Evolutionary conservation across 345 rosid genomes (phyloP), one percentile per base, ranked within the genome.

Genomic region (Sisymbrium altissimum): DNA sequence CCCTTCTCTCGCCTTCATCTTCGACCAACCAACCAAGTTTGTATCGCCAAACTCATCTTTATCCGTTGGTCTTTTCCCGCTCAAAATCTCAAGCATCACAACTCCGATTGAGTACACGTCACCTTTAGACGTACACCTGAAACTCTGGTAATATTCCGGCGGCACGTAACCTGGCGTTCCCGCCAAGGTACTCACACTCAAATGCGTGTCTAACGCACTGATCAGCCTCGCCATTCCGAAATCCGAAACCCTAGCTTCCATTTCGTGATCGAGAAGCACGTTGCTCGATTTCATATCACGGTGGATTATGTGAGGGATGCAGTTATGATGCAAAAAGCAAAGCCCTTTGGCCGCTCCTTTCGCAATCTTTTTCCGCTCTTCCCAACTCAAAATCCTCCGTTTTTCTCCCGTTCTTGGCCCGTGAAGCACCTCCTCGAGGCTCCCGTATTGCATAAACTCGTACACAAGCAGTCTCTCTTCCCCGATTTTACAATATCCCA

Each of bases 21-120:
- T 94, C 23, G 87, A 88, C 98, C 98, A 94, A 11, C 98, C 98
- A 27, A 91, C 98, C 76, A 94, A 80, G 71, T 94, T 94, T 4
- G 97, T 91, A 83, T 94, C 98, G n/a, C 97, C 98, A 43, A 94
- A 94, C 74, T 94, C 98, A 30, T 94, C 98, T 77, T 91, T 94
- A 55, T 94, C 98, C 0, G 97, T 94, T 0, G 98, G 98, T 38
- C 98, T 83, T 68, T 87, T 94, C 50, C 98, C 97, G 0, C 97
- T 86, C 74, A 94, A 68, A n/a, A 94, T 87, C 81, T 94, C 98
- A 11, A 94, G 66, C 48, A 94, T 85, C 9, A 91, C 97, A 0
- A 94, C 98, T 54, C 98, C 98, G 9, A 91, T 77, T 0, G 98
- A 94, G 73, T 94, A 94, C 44, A 94, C 97, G 17, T 94, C 98